A percentile compares a stretch with the other conserved stretches of the same genome.
These are phyloP conservation scores for Lathyrus oleraceus DNA, from an alignment of 306 rosid species.

Conservation along the genomic window DNA sequence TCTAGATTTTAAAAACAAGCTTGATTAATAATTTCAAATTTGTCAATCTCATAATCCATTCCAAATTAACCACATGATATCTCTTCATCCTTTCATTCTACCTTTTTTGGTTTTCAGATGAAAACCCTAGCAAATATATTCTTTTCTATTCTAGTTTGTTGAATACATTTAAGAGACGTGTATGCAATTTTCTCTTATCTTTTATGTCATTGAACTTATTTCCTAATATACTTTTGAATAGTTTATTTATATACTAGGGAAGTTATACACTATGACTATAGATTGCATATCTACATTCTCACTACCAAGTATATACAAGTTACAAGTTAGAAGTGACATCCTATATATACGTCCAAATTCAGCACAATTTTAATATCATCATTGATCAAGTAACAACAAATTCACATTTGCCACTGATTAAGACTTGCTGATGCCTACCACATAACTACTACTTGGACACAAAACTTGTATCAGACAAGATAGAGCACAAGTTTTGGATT, in stretches of 20 bases:
- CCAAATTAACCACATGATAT: too few species aligned
- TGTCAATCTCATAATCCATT: too few species aligned
- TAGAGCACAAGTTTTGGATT: slow-evolving; percentile 17
- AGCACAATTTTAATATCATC: slow-evolving; percentile 20
- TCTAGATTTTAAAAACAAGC: too few species aligned
- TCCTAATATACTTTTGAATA: neutral
- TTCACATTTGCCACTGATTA: slow-evolving; percentile 29
- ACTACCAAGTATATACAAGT: neutral
- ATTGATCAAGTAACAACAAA: slow-evolving; percentile 3
- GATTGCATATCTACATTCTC: slow-evolving; percentile 3
- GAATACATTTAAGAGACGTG: too few species aligned
- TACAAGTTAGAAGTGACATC: slow-evolving; percentile 29
- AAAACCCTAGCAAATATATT: too few species aligned
- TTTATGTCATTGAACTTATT: neutral
- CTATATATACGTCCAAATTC: slow-evolving; percentile 22
- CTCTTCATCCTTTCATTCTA: too few species aligned
- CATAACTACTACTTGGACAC: slow-evolving; percentile 29
- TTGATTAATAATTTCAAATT: too few species aligned
- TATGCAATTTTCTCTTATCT: neutral
- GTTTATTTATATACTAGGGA: neutral
- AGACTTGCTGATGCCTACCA: slow-evolving; percentile 39
- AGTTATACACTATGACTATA: neutral
- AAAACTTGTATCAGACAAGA: slow-evolving; percentile 20
- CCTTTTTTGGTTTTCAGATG: too few species aligned
- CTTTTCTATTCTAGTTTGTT: too few species aligned